phyloP scores from a whole-genome alignment of 192 early-diverging fungal species.

The Rhizophagus prolifer region DNA sequence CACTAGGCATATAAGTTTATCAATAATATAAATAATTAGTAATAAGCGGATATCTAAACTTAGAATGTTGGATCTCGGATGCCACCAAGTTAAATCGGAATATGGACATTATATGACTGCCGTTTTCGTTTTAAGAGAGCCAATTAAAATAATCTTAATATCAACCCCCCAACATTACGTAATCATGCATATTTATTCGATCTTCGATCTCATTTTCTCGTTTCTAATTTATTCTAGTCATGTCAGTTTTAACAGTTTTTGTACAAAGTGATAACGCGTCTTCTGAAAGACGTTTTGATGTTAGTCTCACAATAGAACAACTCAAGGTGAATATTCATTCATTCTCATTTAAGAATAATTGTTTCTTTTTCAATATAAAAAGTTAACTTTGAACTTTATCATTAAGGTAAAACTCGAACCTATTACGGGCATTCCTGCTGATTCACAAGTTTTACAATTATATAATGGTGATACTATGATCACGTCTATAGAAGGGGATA shows the following conservation, averaged over 20 bases:
- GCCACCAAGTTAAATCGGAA: no score
- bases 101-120: no score
- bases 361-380: slow-evolving; percentile 9
- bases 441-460: slow-evolving; percentile 65
- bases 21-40: no score
- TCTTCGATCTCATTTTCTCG: neutral
- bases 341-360: slow-evolving; percentile 17
- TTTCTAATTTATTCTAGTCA: slow-evolving; percentile 17
- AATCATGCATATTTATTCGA: neutral
- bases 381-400: neutral
- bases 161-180: no score
- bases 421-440: slow-evolving; percentile 83
- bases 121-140: no score
- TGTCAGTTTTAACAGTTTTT: slow-evolving; percentile 89
- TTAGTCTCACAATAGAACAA: slow-evolving; percentile 60
- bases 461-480: slow-evolving; percentile 53
- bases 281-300: slow-evolving; percentile 89
- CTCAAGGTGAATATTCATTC: slow-evolving; percentile 62
- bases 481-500: slow-evolving; percentile 53
- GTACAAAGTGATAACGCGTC: slow-evolving; percentile 77
- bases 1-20: no score
- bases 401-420: slow-evolving; percentile 77
- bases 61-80: no score
- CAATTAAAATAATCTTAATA: no score
- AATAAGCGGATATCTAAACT: no score